Conservation (phyloP, 192 early-diverging fungal genomes). For the Umbelopsis isabellina region DNA sequence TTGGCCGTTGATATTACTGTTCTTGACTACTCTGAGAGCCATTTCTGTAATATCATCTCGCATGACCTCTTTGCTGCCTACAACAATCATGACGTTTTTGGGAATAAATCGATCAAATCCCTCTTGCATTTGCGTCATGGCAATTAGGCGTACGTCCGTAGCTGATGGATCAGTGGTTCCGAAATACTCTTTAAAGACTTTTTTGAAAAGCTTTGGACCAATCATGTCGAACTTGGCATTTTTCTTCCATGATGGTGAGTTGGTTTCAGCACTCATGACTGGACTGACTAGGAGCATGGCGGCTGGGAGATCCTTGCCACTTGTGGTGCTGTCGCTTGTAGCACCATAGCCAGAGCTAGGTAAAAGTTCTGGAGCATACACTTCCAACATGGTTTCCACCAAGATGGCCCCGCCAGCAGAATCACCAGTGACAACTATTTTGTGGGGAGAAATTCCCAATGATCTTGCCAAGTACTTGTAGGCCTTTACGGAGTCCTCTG, state of each 20-base stretch:
- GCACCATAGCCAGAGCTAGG: background rate
- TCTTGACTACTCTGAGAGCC: background rate
- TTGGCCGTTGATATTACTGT: constrained; percentile 15
- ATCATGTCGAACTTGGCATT: constrained; percentile 31
- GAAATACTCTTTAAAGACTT: constrained; percentile 34
- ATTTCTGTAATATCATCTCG: constrained; percentile 33
- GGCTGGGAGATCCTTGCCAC: constrained; percentile 24
- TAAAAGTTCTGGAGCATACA: constrained; percentile 22
- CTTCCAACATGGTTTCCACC: constrained; percentile 31
- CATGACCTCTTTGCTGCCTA: constrained; percentile 34
- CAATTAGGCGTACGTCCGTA: constrained; percentile 19
- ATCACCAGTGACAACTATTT: constrained; percentile 40
- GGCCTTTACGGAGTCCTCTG: constrained; percentile 18
- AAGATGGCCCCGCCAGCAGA: constrained; percentile 35
- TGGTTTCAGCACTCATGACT: constrained; percentile 27
- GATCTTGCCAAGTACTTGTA: constrained; percentile 28
- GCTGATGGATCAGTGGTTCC: background rate
- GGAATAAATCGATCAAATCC: constrained; percentile 25
- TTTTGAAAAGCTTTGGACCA: background rate
- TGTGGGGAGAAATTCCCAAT: constrained; percentile 25
- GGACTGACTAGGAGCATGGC: constrained; percentile 33
- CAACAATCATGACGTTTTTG: constrained; percentile 24
- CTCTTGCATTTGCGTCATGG: constrained; percentile 16
- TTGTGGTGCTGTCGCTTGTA: background rate
- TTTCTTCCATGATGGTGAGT: constrained; percentile 32